Base-by-base conservation (phyloP, 2,329 filamentous ascomycete genomes). In the Tolypocladium guangdongense region DNA sequence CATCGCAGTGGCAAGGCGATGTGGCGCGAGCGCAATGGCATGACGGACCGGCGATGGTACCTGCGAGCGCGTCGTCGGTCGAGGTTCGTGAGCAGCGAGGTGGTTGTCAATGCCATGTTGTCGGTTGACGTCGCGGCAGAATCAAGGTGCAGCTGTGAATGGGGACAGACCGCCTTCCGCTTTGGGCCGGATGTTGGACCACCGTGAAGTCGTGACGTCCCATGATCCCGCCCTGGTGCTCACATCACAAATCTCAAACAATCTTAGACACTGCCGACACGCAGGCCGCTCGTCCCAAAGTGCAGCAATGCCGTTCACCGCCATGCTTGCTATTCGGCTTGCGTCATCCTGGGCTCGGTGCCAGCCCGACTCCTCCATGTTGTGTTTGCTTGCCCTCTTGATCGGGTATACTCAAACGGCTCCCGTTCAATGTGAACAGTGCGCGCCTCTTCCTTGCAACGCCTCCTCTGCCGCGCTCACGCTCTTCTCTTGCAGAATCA, bases 121-220 rank as follows among this genome's bases (percentile, higher is more conserved):
- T 59, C 45, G 48, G 39, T 43, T 53, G 54, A 35, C 47, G 53
- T 52, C 22, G 57, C 54, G 64, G 64, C 64, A 66, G 64, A 66
- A 66, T 60, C 14, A 1, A 56, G 55, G 57, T 58, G 41, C 35
- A 22, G 48, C 49, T 35, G 53, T 18, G 33, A 32, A 36, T 35
- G 20, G 3, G 16, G 12, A 22, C 24, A 50, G 57, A 66, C 64
- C 64, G 64, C 64, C 60, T 66, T 56, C 63, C 52, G 1, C 0
- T 50, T 62, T 51, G 16, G 11, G 48, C 33, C 2, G 6, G 27
- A 8, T 27, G 39, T 22, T 7, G 38, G 18, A 20, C 7, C n/a
- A 14, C 7, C 20, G n/a, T 4, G 8, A 20, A n/a, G 37, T 39
- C 18, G n/a, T 5, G n/a, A n/a, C n/a, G n/a, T n/a, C n/a, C n/a